Conservation (phyloP, 2,329 filamentous ascomycete genomes). For the Botrytis squamosa region DNA sequence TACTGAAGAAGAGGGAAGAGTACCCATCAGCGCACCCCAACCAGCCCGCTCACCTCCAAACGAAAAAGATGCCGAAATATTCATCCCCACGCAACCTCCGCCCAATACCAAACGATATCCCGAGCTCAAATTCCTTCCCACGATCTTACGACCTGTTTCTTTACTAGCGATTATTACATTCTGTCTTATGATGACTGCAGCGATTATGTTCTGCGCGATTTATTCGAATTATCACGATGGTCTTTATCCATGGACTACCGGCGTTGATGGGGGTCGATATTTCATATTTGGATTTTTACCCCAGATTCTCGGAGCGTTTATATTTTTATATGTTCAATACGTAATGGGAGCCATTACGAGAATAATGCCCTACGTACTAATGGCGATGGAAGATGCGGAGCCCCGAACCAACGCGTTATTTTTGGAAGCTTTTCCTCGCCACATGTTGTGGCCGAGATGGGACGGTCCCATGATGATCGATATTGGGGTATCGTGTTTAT, state of each 20-base stretch:
- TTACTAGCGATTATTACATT: slow-evolving; percentile 60
- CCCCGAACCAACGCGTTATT: slow-evolving; percentile 66
- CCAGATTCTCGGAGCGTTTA: slow-evolving; percentile 67
- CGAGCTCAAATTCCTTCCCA: slow-evolving; percentile 67
- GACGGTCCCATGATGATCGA: slow-evolving; percentile 68
- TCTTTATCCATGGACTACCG: slow-evolving; percentile 63
- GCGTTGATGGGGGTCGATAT: slow-evolving; percentile 70
- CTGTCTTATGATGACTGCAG: slow-evolving; percentile 68
- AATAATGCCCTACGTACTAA: slow-evolving; percentile 72
- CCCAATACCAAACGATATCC: slow-evolving; percentile 46
- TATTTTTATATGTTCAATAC: slow-evolving; percentile 76
- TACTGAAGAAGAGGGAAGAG: background rate
- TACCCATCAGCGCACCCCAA: background rate
- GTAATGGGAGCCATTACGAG: slow-evolving; percentile 73
- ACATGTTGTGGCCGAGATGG: slow-evolving; percentile 66
- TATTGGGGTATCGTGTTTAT: slow-evolving; percentile 65
- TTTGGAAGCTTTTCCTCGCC: slow-evolving; percentile 57
- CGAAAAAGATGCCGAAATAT: slow-evolving; percentile 42
- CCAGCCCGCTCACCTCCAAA: slow-evolving; percentile 5
- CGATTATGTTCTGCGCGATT: slow-evolving; percentile 69
- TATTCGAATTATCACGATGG: slow-evolving; percentile 64
- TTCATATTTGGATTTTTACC: slow-evolving; percentile 87
- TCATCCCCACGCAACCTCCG: slow-evolving; percentile 48
- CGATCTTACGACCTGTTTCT: slow-evolving; percentile 65
- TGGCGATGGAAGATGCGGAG: slow-evolving; percentile 63